Evolutionary conservation across 1,139 yeast genomes (phyloP).

Genomic region (Lodderomyces parapsilosis): DNA sequence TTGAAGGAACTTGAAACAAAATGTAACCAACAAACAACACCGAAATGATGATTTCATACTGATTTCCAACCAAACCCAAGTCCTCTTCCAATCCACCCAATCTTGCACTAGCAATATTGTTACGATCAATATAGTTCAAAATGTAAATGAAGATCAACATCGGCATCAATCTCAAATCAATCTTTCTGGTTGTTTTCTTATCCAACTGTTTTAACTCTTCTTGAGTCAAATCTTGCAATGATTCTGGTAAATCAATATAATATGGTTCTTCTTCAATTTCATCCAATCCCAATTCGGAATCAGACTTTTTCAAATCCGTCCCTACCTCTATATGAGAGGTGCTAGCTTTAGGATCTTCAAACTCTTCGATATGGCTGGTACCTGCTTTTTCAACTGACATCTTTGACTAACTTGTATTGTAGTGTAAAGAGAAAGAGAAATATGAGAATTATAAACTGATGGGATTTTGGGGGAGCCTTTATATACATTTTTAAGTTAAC

Average conservation of each 20-base stretch:
- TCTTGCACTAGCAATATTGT: constrained; percentile 61
- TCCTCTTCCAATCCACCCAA: constrained; percentile 57
- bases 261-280: constrained; percentile 9
- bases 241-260: constrained; percentile 27
- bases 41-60: constrained; percentile 56
- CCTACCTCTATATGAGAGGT: constrained; percentile 11
- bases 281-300: constrained; percentile 7
- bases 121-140: constrained; percentile 56
- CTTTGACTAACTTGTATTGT: neutral
- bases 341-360: constrained; percentile 9
- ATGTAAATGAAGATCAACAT: constrained; percentile 53
- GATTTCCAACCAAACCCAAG: constrained; percentile 44
- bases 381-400: constrained; percentile 9
- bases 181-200: constrained; percentile 41
- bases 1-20: constrained; percentile 57
- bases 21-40: constrained; percentile 63
- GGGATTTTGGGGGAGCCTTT: neutral
- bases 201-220: constrained; percentile 41
- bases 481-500: no score
- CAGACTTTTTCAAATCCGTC: constrained; percentile 5
- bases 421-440: neutral
- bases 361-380: constrained; percentile 7
- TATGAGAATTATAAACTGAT: neutral
- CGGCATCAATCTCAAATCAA: constrained; percentile 56
- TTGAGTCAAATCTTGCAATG: constrained; percentile 29